Evolutionary conservation across 2,329 filamentous ascomycete species (phyloP), one percentile per base, ranked within the genome.

Genomic region (Ceratocystis albifundus): DNA sequence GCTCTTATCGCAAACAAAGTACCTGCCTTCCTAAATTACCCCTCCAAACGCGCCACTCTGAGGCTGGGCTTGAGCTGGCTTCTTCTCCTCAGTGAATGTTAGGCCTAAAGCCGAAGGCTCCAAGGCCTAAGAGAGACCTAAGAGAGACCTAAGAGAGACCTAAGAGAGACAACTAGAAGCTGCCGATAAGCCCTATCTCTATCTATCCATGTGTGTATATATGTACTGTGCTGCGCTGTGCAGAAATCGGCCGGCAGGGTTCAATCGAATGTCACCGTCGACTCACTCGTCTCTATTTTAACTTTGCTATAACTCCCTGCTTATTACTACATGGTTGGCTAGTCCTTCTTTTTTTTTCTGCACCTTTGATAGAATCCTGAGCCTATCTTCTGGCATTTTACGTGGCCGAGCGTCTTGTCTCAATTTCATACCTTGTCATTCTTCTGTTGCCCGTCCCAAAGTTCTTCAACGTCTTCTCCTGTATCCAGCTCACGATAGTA

Each of bases 361-460:
- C 50, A 61, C 41, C 32, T 55, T 65, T 59, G 48, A 65, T 48
- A 25, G 62, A 64, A 32, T 61, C 45, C 46, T 65, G 28, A 46
- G 65, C 48, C 48, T 63, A 59, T 62, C 53, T 59, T 32, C 62
- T 46, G 7, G n/a, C 28, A 17, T 59, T 59, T 59, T 8, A 12
- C 53, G 25, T 59, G 61, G 17, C 46, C 41, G 25, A 46, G 28
- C 25, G 61, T 48, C 46, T 32, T 63, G 28, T 48, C 41, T 25
- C 44, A 20, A 48, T 50, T 50, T 46, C 25, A 45, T 32, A n/a
- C 48, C 45, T 22, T 44, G 45, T 61, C 44, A 22, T 46, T 48
- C 20, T 61, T 17, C 36, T 50, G 36, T 32, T 53, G 25, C 62
- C 36, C 44, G 8, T 48, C 48, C 45, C 53, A 25, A 67, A 22